phyloP scores from a whole-genome alignment of 352 stramenopile genomes.

The Phytopythium oedochilum region DNA sequence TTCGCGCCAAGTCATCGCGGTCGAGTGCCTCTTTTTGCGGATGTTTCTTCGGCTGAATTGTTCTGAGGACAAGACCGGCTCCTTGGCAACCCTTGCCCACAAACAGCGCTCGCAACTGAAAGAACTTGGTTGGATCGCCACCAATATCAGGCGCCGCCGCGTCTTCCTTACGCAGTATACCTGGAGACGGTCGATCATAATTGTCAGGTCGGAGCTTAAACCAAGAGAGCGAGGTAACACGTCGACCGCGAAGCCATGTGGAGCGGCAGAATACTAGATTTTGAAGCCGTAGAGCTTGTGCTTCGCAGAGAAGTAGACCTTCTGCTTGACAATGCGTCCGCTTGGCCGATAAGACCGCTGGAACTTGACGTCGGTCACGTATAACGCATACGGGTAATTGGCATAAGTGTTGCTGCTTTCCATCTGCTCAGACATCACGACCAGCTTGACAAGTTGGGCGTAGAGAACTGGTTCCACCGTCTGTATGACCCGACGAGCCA shows the following conservation, averaged over 20 bases:
- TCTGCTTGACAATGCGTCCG: background rate
- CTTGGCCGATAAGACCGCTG: background rate
- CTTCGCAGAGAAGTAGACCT: slow-evolving; percentile 4
- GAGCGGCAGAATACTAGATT: slow-evolving; percentile 9
- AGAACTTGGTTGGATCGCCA: slow-evolving; percentile 5
- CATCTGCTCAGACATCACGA: background rate
- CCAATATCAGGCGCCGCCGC: background rate
- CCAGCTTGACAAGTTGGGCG: background rate
- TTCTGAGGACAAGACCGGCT: background rate
- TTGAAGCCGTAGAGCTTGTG: slow-evolving; percentile 19
- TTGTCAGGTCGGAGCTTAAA: slow-evolving; percentile 11
- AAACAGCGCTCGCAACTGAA: slow-evolving; percentile 2
- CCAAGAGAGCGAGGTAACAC: slow-evolving; percentile 7
- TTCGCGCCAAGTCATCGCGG: background rate
- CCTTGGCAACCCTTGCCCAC: slow-evolving; percentile 12
- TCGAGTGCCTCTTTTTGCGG: background rate
- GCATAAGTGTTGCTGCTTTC: background rate
- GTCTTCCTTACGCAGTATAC: slow-evolving; percentile 5
- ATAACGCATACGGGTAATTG: background rate
- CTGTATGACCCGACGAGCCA: background rate
- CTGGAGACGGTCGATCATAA: slow-evolving; percentile 8
- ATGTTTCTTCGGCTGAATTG: background rate
- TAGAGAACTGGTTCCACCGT: background rate
- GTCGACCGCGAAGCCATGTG: slow-evolving; percentile 4
- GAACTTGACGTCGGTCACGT: background rate